Evolutionary conservation across 306 rosid species (phyloP).

Genomic region (Prunus campanulata): DNA sequence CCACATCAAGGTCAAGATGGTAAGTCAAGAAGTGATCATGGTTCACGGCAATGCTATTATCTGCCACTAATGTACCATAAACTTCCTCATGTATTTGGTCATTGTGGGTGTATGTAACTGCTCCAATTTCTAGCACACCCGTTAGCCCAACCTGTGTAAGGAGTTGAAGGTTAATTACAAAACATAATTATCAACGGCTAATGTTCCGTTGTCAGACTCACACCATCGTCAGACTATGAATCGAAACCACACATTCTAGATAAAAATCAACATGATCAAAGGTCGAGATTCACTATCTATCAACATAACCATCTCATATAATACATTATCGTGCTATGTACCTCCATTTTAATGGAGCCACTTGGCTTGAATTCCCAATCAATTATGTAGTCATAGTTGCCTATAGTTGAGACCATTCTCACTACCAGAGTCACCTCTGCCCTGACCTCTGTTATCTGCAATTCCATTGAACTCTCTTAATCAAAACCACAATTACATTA

Average conservation of each 20-base stretch:
- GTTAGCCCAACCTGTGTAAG: slow-evolving; percentile 43
- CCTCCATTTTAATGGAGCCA: slow-evolving; percentile 54
- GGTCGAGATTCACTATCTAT: background rate
- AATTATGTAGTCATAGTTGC: slow-evolving; percentile 51
- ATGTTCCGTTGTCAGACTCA: background rate
- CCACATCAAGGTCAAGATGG: slow-evolving; percentile 60
- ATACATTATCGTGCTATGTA: background rate
- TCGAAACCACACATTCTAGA: background rate
- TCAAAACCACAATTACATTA: background rate
- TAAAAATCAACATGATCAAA: background rate
- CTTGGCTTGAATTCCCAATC: slow-evolving; percentile 66
- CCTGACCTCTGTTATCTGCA: slow-evolving; percentile 47
- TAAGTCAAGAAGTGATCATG: slow-evolving; percentile 61
- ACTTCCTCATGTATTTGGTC: slow-evolving; percentile 38
- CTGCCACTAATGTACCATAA: slow-evolving; percentile 46
- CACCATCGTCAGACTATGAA: background rate
- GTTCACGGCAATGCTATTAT: slow-evolving; percentile 44
- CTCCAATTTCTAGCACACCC: slow-evolving; percentile 43
- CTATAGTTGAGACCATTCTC: slow-evolving; percentile 44
- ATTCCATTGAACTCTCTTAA: background rate
- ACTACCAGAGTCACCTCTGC: slow-evolving; percentile 48
- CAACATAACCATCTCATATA: background rate
- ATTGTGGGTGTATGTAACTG: slow-evolving; percentile 25
- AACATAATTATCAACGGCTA: background rate
- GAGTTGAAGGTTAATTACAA: background rate